Conservation (phyloP, 176 grass and related monocot genomes). For the Zoysia japonica region DNA sequence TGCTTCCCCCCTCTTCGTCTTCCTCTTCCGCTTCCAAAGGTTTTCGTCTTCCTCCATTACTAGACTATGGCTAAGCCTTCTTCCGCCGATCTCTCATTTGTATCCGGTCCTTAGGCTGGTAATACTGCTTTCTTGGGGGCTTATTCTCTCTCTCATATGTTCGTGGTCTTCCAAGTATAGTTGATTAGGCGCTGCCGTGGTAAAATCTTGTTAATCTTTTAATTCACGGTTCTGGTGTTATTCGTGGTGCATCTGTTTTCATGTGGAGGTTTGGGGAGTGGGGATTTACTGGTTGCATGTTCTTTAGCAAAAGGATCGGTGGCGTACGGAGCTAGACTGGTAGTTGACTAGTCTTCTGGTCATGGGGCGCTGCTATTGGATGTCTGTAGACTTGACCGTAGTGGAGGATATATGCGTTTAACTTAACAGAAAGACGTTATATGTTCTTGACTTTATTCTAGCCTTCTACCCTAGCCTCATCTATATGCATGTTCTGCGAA, state of each 20-base stretch:
- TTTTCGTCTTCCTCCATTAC: constrained; percentile 12
- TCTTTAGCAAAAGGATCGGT: constrained; percentile 12
- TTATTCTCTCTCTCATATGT: not conserved
- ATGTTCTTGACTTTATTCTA: constrained; percentile 3
- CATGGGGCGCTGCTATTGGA: constrained; percentile 28
- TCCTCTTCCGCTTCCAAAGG: constrained; percentile 44
- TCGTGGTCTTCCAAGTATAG: not conserved
- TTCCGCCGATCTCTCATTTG: constrained; percentile 5
- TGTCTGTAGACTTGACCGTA: not conserved
- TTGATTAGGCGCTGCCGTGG: too few species aligned
- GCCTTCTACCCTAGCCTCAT: not conserved
- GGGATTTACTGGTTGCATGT: constrained; percentile 25
- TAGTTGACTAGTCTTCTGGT: constrained; percentile 24
- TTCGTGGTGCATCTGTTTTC: constrained; percentile 33
- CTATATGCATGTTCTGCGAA: constrained; percentile 7
- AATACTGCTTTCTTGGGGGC: not conserved
- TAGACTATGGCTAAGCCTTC: not conserved
- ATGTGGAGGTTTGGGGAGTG: too few species aligned
- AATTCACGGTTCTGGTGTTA: not conserved
- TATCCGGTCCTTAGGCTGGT: not conserved
- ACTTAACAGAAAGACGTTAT: not conserved
- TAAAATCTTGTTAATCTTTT: not conserved
- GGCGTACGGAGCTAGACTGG: not conserved
- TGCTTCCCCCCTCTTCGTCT: constrained; percentile 49
- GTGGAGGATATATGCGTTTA: constrained; percentile 20